Base-by-base conservation (phyloP, 148 eudicot genomes). In the Rhododendron vialii region DNA sequence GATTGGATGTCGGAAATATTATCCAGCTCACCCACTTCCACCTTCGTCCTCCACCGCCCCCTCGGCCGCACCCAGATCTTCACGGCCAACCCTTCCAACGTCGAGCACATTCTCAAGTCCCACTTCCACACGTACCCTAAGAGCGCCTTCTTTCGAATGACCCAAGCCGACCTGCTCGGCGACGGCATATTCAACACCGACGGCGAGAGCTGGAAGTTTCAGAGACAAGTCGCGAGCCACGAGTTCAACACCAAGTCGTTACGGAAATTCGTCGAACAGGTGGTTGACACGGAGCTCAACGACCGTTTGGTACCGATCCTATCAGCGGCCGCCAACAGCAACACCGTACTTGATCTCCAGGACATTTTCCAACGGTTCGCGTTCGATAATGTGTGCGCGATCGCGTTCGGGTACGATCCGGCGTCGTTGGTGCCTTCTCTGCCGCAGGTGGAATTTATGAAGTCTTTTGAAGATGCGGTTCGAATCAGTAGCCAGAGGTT, bases 341-440 rank as follows among this genome's bases (percentile, higher is more conserved):
- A 67, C 12, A 78, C 73, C 5, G 86, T 87, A 2, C 87, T 87
- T 9, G 89, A 89, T 73, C 41, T 89, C 15, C 91, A 89, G 43
- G 89, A 84, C 55, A 22, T 89, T 18, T 88, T 89, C 17, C 87
- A 83, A 63, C 80, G 91, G 22, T 85, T 89, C 43, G 83, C 89
- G 10, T 89, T 89, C 2, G 91, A 89, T 67, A 89, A 89, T 55
- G 85, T 89, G 4, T 89, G 87, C 71, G 79, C 80, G 45, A 89
- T 89, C 43, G 91, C 88, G 14, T 88, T 88, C 43, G 86, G 86
- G 2, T 83, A 78, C 28, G 87, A 85, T 65, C 67, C 87, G 10
- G 87, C 47, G 10, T 47, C 11, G 53, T 81, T 85, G 14, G 53
- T 35, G 24, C 84, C 80, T 9, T 86, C 88, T 43, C 77, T 79